These are phyloP conservation scores for Paxillus rubicundulus DNA, from an alignment of 768 basidiomycete genomes.

Conservation along the genomic window DNA sequence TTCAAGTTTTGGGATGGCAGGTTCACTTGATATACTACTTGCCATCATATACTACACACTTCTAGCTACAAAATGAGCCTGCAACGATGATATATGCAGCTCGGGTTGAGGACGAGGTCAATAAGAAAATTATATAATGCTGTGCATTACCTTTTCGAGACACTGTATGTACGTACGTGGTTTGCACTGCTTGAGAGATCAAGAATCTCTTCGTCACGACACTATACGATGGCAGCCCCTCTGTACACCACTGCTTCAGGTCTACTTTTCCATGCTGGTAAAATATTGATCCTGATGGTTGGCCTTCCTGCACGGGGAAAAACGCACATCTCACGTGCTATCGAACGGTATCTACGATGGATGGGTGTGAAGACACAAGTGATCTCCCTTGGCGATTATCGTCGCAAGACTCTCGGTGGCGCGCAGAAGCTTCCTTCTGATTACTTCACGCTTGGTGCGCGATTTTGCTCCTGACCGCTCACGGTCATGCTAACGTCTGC, in stretches of 20 bases:
- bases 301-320: slow-evolving; percentile 94
- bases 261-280: slow-evolving; percentile 87
- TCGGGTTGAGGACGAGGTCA: too few relatives aligned
- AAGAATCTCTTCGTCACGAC: not conserved
- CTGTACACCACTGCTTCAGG: slow-evolving; percentile 91
- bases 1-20: too few relatives aligned
- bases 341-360: slow-evolving; percentile 98
- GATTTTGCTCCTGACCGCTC: not conserved
- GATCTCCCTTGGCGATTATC: slow-evolving; percentile 92
- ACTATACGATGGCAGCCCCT: slow-evolving; percentile 74
- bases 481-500: slow-evolving; percentile 1
- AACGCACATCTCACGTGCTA: slow-evolving; percentile 92
- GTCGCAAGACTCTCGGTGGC: slow-evolving; percentile 84
- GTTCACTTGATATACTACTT: too few relatives aligned
- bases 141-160: too few relatives aligned
- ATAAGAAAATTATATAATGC: too few relatives aligned
- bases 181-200: not conserved
- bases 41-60: too few relatives aligned
- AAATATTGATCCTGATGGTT: slow-evolving; percentile 90
- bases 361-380: slow-evolving; percentile 96
- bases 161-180: too few relatives aligned
- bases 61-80: too few relatives aligned
- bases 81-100: too few relatives aligned
- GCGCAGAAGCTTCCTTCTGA: slow-evolving; percentile 87
- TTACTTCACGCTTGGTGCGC: slow-evolving; percentile 82